Evolutionary conservation across 2,329 filamentous ascomycete genomes (phyloP).

Genomic region (Colletotrichum neosansevieriae): DNA sequence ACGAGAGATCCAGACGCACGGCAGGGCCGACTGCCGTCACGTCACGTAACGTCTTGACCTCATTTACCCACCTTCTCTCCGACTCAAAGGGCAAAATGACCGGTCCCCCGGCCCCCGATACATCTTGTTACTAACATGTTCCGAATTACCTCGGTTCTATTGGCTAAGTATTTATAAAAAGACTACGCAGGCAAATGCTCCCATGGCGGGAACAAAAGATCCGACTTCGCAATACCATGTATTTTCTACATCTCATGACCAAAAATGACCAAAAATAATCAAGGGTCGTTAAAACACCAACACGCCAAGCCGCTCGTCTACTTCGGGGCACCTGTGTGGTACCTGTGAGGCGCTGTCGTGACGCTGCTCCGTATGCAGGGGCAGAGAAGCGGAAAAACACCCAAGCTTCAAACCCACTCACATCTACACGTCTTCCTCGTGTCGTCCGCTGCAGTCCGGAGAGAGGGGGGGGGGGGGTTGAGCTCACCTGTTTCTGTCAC

Average conservation of each 20-base stretch:
- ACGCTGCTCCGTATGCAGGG: no score
- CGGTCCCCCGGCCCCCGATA: background rate
- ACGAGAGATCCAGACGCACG: background rate
- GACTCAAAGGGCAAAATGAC: background rate
- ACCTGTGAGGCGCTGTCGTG: background rate
- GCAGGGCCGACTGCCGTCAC: conserved; percentile 4
- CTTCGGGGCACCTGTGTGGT: no score
- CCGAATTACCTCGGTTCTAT: conserved; percentile 1
- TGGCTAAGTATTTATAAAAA: background rate
- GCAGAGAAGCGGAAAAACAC: background rate
- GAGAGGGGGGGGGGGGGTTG: no score
- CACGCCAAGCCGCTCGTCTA: background rate
- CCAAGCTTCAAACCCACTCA: conserved; percentile 15
- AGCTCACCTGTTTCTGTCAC: background rate
- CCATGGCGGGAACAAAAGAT: background rate
- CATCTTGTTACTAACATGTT: conserved; percentile 22
- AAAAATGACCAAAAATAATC: conserved; percentile 32
- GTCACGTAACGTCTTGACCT: conserved; percentile 17
- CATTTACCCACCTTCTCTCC: background rate
- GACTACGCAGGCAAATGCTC: background rate
- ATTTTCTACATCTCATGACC: conserved; percentile 19
- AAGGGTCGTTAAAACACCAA: background rate
- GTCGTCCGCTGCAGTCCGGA: conserved; percentile 6
- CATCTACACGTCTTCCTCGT: background rate
- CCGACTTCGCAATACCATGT: background rate